Evolutionary conservation across 2,329 filamentous ascomycete species (phyloP).

Genomic region (Pseudogymnoascus sp.): DNA sequence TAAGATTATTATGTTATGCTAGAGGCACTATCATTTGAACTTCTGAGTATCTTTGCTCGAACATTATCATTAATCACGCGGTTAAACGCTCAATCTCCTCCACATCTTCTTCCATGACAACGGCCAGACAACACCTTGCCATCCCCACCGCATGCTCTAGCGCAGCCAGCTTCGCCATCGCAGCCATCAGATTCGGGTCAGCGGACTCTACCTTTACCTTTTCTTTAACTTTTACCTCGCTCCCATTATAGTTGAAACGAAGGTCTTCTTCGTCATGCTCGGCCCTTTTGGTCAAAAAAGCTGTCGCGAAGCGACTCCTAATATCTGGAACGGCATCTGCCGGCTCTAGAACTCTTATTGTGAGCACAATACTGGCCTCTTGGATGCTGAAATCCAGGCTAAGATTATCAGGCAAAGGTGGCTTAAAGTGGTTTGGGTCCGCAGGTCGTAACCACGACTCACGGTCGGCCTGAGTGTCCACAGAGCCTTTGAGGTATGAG

Average conservation of each 20-base stretch:
- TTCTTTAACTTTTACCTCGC: constrained; percentile 77
- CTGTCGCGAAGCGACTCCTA: constrained; percentile 60
- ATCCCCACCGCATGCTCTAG: constrained; percentile 65
- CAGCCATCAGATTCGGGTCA: constrained; percentile 75
- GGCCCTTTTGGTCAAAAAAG: constrained; percentile 56
- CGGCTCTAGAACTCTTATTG: constrained; percentile 61
- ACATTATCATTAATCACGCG: constrained; percentile 8
- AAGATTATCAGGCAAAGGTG: constrained; percentile 56
- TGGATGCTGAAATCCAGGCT: constrained; percentile 65
- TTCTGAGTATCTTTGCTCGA: background rate
- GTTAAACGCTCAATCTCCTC: constrained; percentile 19
- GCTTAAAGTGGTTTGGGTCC: constrained; percentile 42
- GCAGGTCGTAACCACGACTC: constrained; percentile 27
- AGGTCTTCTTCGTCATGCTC: constrained; percentile 76
- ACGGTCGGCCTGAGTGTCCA: constrained; percentile 24
- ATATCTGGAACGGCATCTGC: constrained; percentile 53
- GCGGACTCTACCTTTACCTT: constrained; percentile 77
- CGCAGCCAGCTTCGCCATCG: constrained; percentile 74
- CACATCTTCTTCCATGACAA: constrained; percentile 61
- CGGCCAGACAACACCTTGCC: constrained; percentile 62
- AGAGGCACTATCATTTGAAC: constrained; percentile 4
- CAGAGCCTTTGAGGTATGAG: constrained; percentile 48
- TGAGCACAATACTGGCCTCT: constrained; percentile 62
- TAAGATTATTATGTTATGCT: background rate
- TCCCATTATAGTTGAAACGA: constrained; percentile 56